Evolutionary conservation across 129 eudicot genomes (phyloP), one percentile per base, ranked within the genome.

Genomic region (Tagetes erecta): DNA sequence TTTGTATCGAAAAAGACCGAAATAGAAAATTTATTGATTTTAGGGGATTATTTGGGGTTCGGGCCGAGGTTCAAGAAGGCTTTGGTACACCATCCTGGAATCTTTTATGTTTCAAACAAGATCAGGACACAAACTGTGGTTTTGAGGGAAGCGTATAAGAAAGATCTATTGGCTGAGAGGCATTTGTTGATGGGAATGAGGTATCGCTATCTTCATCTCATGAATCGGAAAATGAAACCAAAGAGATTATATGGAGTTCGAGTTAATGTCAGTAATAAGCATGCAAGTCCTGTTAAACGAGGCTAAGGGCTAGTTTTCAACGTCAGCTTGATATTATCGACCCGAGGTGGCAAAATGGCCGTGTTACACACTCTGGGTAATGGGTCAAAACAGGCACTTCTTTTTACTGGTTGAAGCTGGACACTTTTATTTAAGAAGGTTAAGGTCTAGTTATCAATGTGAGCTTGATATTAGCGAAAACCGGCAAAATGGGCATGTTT

Each of bases 121-220:
- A 83, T 91, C 42, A 88, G 97, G 73, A 94, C 93, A 2, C 97
- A 94, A 82, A 94, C 98, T 6, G 93, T 91, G 68, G 91, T 94
- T 44, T 83, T 90, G 65, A 80, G 96, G 79, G 96, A 94, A 83
- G 99, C 85, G 0, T 94, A 82, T 79, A 85, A 68, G 63, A 90
- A 86, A 76, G 86, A 89, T 58, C 38, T 84, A 1, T 51, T 94
- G 82, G 50, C 82, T 56, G 91, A 86, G 36, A 85, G 83, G 76
- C 89, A 91, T 77, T 86, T 86, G 27, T 75, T 94, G 68, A 83
- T 91, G 90, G 91, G 83, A 6, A 86, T 94, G 87, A 81, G 97
- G 49, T 83, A 91, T 76, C 83, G 84, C 50, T 85, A 94, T 70
- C 87, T 91, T 77, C 81, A 87, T 74, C 94, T 94, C 55, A 94